These are phyloP conservation scores for Tuber magnatum DNA, from an alignment of 495 filamentous ascomycete species.

Conservation along the genomic window DNA sequence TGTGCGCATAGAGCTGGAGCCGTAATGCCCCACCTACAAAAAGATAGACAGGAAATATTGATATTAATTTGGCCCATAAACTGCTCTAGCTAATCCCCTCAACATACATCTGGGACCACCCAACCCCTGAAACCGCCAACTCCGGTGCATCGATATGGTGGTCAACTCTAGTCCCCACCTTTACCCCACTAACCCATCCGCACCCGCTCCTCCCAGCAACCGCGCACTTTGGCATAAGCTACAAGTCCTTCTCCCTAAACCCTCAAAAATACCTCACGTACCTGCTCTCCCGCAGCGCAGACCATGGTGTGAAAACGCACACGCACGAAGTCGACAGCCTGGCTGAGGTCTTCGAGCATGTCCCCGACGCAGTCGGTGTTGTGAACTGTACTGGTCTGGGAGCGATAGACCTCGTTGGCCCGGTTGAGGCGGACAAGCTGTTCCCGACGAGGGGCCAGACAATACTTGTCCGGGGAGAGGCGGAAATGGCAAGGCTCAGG, in stretches of 20 bases:
- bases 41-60: background rate
- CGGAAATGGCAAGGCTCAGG: constrained; percentile 13
- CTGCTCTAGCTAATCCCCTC: constrained; percentile 11
- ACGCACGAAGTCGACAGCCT: constrained; percentile 33
- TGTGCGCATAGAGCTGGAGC: constrained; percentile 26
- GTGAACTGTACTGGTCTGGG: constrained; percentile 39
- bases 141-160: constrained; percentile 33
- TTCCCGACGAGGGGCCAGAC: constrained; percentile 40
- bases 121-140: constrained; percentile 28
- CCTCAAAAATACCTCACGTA: constrained; percentile 32
- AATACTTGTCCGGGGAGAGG: constrained; percentile 35
- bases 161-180: constrained; percentile 22
- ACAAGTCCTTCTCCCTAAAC: constrained; percentile 37
- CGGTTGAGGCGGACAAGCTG: constrained; percentile 20
- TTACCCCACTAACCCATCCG: constrained; percentile 10
- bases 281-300: constrained; percentile 27
- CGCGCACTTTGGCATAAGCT: constrained; percentile 22
- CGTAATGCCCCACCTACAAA: constrained; percentile 14
- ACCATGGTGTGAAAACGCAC: constrained; percentile 34
- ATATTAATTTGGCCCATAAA: background rate
- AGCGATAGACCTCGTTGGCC: constrained; percentile 21
- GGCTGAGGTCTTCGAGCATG: constrained; percentile 25
- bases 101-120: constrained; percentile 21
- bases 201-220: constrained; percentile 20
- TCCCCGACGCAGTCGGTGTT: constrained; percentile 23